Percentiles rank a stretch among this genome's conserved stretches.
Evolutionary conservation across 202 grass and related monocot genomes (phyloP).

Genomic region (Schoenoplectus tabernaemontani): DNA sequence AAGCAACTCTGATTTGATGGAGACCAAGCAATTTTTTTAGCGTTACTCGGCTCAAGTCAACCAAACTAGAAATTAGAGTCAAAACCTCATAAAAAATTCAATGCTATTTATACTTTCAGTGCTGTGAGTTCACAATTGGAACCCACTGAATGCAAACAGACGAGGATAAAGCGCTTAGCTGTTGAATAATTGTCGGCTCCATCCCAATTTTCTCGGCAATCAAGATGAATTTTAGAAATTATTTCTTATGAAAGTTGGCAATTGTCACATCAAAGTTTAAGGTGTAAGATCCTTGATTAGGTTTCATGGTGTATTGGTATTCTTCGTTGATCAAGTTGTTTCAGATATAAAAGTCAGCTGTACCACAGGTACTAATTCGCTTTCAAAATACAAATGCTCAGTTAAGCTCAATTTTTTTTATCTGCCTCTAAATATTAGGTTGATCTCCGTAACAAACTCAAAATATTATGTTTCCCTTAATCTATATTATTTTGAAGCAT

Average conservation of each 20-base stretch:
- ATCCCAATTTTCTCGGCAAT: background rate
- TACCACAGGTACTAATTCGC: too few relatives aligned
- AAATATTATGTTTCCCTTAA: too few relatives aligned
- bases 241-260: too few relatives aligned
- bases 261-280: background rate
- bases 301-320: too few relatives aligned
- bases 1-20: background rate
- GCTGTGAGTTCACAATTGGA: conserved; percentile 7
- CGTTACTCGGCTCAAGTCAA: conserved; percentile 2
- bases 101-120: background rate
- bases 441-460: too few relatives aligned
- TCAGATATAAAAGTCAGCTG: too few relatives aligned
- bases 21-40: conserved; percentile 6
- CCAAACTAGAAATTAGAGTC: background rate
- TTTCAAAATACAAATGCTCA: too few relatives aligned
- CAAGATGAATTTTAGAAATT: background rate
- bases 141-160: background rate
- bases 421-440: too few relatives aligned
- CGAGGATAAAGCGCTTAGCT: background rate
- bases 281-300: too few relatives aligned
- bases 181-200: background rate
- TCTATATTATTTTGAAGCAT: too few relatives aligned
- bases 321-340: too few relatives aligned
- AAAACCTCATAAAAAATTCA: background rate
- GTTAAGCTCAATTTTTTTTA: too few relatives aligned